phyloP scores from a whole-genome alignment of 106 monocot species.

The Narthecium ossifragum region DNA sequence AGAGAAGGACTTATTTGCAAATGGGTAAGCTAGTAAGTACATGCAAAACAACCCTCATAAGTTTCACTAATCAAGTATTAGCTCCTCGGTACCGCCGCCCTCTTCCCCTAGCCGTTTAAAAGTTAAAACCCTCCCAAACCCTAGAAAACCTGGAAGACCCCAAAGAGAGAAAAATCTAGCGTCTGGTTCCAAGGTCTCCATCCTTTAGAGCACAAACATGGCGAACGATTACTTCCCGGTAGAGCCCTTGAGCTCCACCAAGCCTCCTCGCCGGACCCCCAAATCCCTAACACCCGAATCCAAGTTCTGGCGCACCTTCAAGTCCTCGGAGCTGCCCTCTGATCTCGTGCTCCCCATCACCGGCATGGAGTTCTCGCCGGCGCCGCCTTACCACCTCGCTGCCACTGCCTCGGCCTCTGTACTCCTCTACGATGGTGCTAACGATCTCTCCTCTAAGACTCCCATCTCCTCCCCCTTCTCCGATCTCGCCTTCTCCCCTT shows the following conservation, averaged over 20 bases:
- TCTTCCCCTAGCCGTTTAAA: no score
- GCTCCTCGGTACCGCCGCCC: no score
- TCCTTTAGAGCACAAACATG: no score
- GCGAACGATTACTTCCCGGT: conserved; percentile 77
- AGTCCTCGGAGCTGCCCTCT: conserved; percentile 38
- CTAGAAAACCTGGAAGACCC: no score
- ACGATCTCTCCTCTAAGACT: conserved; percentile 44
- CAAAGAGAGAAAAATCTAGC: no score
- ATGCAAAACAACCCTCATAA: no score
- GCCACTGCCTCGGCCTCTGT: conserved; percentile 49
- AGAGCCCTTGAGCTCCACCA: conserved; percentile 17
- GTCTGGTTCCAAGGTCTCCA: no score
- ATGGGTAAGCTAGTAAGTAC: no score
- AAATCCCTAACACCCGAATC: conserved; percentile 48
- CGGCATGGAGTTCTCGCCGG: conserved; percentile 66
- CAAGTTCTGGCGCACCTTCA: conserved; percentile 79
- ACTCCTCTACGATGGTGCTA: conserved; percentile 34
- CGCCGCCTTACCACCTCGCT: conserved; percentile 50
- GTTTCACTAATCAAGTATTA: no score
- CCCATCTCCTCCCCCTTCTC: conserved; percentile 47
- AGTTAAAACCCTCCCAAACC: no score
- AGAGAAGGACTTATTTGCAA: no score
- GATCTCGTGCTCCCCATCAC: conserved; percentile 55
- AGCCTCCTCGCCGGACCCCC: conserved; percentile 12
- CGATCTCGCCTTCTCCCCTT: conserved; percentile 82